Evolutionary conservation across 2,329 filamentous ascomycete species (phyloP), one percentile per base, ranked within the genome.

Genomic region (Trichoderma sp.): DNA sequence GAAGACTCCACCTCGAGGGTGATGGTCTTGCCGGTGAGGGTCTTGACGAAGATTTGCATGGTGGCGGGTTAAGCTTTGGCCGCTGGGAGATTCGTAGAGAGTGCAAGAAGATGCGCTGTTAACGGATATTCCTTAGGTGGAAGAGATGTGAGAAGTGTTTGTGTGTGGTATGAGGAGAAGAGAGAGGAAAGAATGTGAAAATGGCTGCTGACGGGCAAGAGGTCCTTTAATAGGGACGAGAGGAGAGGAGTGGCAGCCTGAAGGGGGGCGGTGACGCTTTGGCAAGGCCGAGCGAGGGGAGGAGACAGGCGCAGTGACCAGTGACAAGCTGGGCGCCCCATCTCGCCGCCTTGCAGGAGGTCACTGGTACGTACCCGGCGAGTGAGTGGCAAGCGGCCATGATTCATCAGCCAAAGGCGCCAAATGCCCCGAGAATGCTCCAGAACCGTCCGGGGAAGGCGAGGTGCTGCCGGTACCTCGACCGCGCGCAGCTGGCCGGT

Each of bases 1-100:
- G 90, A 93, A 0, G 92, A 94, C 82, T 97, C 94, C 6, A 97
- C 94, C 85, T 97, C 86, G 53, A 83, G 80, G 71, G 82, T 83
- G 77, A 83, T 83, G 75, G 81, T 83, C 82, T 83, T 83, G 80
- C 94, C 94, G 84, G 95, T 97, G 79, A 97, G 89, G 78, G 94
- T 97, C 91, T 97, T 97, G 80, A 97, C 95, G 85, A 97, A 98
- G 88, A 98, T 97, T 89, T 97, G 95, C 95, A 97, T 97, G 83
- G 77, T 90, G 84, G 76, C 81, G 80, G 78, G 78, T 69, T 47
- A 32, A 34, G 34, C 24, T 24, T 53, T 47, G 14, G 74, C 76
- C 68, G 76, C 71, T 76, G 74, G 68, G 69, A 73, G 70, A 75
- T 71, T 58, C 28, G n/a, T 28, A 70, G 56, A 71, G 64, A 70